phyloP scores from a whole-genome alignment of 306 rosid genomes.

The Clitoria ternatea region DNA sequence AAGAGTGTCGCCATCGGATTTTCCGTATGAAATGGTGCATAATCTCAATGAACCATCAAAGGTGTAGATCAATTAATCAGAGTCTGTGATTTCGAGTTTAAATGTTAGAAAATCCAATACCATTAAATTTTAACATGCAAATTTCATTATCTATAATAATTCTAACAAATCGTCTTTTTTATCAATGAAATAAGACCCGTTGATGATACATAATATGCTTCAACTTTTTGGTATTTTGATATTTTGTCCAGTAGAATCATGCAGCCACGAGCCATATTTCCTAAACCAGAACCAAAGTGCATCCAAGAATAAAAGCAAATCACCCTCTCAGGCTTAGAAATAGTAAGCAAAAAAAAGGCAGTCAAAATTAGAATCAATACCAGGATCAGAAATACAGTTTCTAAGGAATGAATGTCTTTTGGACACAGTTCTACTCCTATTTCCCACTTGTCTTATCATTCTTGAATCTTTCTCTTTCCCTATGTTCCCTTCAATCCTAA shows the following conservation, averaged over 20 bases:
- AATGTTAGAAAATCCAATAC: too few relatives aligned
- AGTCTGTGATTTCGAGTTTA: too few relatives aligned
- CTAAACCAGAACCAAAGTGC: not conserved
- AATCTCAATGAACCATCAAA: too few relatives aligned
- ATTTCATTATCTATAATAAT: too few relatives aligned
- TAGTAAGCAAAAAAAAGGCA: not conserved
- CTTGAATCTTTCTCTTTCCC: not conserved
- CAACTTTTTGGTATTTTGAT: not conserved
- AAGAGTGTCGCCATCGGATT: too few relatives aligned
- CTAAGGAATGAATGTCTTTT: not conserved
- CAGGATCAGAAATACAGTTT: slow-evolving; percentile 24
- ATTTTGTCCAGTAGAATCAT: not conserved
- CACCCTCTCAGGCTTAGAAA: not conserved
- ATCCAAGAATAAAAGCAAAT: not conserved
- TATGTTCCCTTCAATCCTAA: not conserved
- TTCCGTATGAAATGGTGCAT: too few relatives aligned
- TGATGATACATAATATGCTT: not conserved
- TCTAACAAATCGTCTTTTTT: too few relatives aligned
- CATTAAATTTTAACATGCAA: too few relatives aligned
- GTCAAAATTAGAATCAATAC: not conserved
- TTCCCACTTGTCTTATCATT: slow-evolving; percentile 2
- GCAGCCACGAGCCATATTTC: not conserved
- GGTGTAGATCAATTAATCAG: too few relatives aligned
- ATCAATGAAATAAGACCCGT: too few relatives aligned
- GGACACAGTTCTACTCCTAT: slow-evolving; percentile 3